These are phyloP conservation scores for Gymnopilus dilepis DNA, from an alignment of 768 basidiomycete genomes.

Conservation along the genomic window DNA sequence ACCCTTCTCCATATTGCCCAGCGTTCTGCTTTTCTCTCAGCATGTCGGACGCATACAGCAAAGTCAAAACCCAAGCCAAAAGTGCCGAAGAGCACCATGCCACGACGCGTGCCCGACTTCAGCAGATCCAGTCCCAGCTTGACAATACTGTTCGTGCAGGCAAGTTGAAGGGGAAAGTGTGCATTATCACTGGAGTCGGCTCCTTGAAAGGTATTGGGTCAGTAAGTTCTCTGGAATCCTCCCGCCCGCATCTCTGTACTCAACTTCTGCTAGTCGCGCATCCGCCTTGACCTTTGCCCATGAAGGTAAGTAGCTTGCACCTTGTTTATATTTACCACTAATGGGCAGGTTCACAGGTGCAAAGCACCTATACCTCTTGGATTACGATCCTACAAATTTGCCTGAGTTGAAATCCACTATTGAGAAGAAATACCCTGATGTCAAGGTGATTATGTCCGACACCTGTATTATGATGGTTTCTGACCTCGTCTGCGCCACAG, in stretches of 20 bases:
- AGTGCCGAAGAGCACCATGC: slow-evolving; percentile 58
- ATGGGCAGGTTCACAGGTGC: slow-evolving; percentile 55
- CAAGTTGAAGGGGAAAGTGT: slow-evolving; percentile 78
- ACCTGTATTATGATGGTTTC: background rate
- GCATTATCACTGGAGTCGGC: slow-evolving; percentile 87
- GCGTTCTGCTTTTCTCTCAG: background rate
- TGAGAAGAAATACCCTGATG: slow-evolving; percentile 69
- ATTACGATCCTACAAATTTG: slow-evolving; percentile 68
- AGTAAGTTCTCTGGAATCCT: slow-evolving; percentile 25
- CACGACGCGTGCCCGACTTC: slow-evolving; percentile 67
- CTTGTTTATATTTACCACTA: background rate
- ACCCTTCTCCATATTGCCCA: background rate
- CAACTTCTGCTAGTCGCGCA: slow-evolving; percentile 59
- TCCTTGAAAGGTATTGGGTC: slow-evolving; percentile 91
- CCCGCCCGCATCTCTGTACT: slow-evolving; percentile 11
- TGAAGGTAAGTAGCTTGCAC: slow-evolving; percentile 55
- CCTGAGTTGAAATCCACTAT: slow-evolving; percentile 75
- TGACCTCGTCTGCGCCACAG: slow-evolving; percentile 43
- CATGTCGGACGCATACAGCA: slow-evolving; percentile 34
- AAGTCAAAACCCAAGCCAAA: slow-evolving; percentile 32
- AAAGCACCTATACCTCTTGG: slow-evolving; percentile 77
- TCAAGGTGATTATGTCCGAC: slow-evolving; percentile 59
- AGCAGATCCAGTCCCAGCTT: slow-evolving; percentile 73
- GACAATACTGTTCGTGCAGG: slow-evolving; percentile 52
- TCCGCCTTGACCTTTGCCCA: slow-evolving; percentile 76